These are phyloP conservation scores for Globisporangium cystogenes DNA, from an alignment of 352 stramenopile genomes.

Conservation along the genomic window DNA sequence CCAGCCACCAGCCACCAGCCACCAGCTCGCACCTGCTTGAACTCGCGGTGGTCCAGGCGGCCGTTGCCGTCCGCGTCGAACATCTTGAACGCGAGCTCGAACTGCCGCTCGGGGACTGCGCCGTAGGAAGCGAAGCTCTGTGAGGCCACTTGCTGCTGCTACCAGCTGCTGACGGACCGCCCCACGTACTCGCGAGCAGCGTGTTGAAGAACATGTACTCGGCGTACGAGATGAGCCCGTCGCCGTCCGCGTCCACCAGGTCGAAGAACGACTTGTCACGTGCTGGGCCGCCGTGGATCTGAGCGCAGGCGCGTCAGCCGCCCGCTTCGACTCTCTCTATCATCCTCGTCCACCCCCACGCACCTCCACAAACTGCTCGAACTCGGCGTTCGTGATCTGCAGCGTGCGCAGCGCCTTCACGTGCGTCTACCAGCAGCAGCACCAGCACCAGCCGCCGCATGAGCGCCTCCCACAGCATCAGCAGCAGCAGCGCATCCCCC, in stretches of 20 bases:
- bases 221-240: constrained; percentile 83
- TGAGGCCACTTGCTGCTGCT: no score
- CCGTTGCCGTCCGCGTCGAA: constrained; percentile 84
- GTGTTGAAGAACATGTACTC: constrained; percentile 91
- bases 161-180: no score
- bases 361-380: constrained; percentile 70
- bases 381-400: constrained; percentile 80
- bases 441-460: background rate
- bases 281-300: constrained; percentile 55
- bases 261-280: constrained; percentile 77
- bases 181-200: constrained; percentile 67
- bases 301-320: background rate
- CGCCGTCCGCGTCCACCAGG: constrained; percentile 78
- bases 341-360: no score
- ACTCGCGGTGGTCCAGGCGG: constrained; percentile 75
- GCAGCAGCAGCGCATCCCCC: background rate
- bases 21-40: constrained; percentile 54
- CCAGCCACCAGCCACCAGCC: constrained; percentile 12
- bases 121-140: background rate
- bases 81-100: constrained; percentile 89
- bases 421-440: constrained; percentile 39
- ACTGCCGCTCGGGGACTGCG: constrained; percentile 76
- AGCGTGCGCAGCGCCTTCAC: constrained; percentile 64
- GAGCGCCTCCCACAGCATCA: background rate
- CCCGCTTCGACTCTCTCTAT: no score